phyloP scores from a whole-genome alignment of 192 early-diverging fungal species.

The Hyaloraphidium curvatum region DNA sequence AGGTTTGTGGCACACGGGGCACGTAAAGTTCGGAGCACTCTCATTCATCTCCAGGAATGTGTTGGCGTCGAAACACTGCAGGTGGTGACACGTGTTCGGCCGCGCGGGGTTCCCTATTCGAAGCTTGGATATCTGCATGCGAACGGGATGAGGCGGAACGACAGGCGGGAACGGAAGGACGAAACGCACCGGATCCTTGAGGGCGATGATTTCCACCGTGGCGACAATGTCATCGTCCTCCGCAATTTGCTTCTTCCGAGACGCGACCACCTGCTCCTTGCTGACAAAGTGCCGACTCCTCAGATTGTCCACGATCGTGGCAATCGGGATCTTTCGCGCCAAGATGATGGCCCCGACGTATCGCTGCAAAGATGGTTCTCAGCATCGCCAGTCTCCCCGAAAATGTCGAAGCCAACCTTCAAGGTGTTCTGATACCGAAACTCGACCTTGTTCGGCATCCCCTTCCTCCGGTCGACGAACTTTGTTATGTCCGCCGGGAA shows the following conservation, averaged over 20 bases:
- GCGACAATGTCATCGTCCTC: no score
- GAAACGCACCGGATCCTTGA: constrained; percentile 49
- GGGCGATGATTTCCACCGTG: constrained; percentile 38
- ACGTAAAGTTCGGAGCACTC: constrained; percentile 42
- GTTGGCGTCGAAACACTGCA: constrained; percentile 68
- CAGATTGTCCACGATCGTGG: no score
- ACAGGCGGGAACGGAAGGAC: background rate
- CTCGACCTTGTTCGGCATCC: constrained; percentile 22
- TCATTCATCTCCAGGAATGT: constrained; percentile 55
- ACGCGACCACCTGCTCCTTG: no score
- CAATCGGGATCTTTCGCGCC: no score
- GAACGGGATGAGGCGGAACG: background rate
- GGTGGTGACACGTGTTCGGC: constrained; percentile 40
- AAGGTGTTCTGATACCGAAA: constrained; percentile 29
- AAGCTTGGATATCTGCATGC: constrained; percentile 27
- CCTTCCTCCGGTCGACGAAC: constrained; percentile 9
- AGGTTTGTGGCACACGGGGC: constrained; percentile 43
- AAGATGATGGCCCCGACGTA: no score
- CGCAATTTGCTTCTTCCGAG: no score
- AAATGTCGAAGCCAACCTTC: constrained; percentile 14
- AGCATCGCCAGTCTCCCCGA: no score
- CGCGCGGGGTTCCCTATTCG: constrained; percentile 43
- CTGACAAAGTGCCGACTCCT: no score
- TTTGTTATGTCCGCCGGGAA: constrained; percentile 31
- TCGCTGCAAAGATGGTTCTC: no score